These are phyloP conservation scores for Fomitopsis betulina DNA, from an alignment of 1,284 basidiomycete genomes.

Conservation along the genomic window DNA sequence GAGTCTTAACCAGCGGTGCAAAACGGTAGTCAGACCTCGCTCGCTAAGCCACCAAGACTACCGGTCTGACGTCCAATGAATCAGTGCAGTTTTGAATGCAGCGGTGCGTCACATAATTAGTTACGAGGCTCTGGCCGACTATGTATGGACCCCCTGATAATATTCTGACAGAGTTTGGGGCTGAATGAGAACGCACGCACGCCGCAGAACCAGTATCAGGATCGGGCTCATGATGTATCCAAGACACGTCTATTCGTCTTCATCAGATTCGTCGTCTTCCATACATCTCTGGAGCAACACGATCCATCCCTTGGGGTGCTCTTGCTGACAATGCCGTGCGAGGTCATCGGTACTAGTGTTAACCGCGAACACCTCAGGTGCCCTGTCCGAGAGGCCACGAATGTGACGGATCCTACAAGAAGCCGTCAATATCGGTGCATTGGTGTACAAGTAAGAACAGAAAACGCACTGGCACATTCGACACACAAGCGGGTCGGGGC, in stretches of 20 bases:
- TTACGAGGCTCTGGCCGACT: no score
- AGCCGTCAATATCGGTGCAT: background rate
- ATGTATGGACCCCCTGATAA: background rate
- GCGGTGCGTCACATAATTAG: no score
- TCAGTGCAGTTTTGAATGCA: no score
- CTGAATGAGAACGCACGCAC: no score
- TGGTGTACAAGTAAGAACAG: background rate
- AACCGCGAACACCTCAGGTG: slow-evolving; percentile 27
- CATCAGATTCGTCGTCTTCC: slow-evolving; percentile 7
- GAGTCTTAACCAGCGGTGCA: no score
- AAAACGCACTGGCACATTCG: slow-evolving; percentile 46
- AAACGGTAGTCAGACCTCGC: no score
- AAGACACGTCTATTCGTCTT: slow-evolving; percentile 2
- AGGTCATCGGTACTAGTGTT: slow-evolving; percentile 27
- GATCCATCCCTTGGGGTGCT: slow-evolving; percentile 21
- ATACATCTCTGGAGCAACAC: slow-evolving; percentile 13
- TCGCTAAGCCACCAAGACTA: no score
- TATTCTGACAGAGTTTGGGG: no score
- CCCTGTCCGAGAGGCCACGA: slow-evolving; percentile 22
- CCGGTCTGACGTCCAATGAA: no score
- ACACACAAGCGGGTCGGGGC: slow-evolving; percentile 29
- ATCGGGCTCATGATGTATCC: background rate
- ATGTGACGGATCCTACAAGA: slow-evolving; percentile 27
- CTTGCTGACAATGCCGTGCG: slow-evolving; percentile 19
- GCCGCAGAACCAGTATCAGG: no score